Base-by-base conservation (phyloP, 371 early-diverging fungal genomes). In the Thermomucor indicae-seudaticae region DNA sequence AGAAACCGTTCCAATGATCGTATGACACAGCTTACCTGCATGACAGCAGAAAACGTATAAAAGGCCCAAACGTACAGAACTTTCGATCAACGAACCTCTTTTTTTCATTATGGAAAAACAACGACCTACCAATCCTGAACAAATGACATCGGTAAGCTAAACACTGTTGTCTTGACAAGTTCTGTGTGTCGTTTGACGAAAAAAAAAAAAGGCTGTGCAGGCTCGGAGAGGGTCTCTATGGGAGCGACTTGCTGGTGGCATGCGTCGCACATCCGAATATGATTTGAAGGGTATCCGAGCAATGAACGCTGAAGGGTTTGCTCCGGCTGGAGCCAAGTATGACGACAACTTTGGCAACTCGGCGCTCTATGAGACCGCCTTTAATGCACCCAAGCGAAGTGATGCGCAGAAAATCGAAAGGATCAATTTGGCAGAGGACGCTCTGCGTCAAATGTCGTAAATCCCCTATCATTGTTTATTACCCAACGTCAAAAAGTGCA, bases 301-400 rank as follows among this genome's bases (percentile, higher is more conserved):
- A 3, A 23, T 30, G 27, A 37, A 47, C 19, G 48, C 47, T 28
- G 39, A 22, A 2, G 56, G 49, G 0, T 55, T 55, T 23, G 41
- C 49, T 5, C 47, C 56, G 14, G 43, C 56, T 3, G 56, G 49
- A 35, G 49, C 56, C 56, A 49, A 49, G 24, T 49, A 49, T 17
- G 56, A 55, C 19, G 56, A 55, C 22, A 55, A 43, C 23, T 55
- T 49, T 49, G 56, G 56, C 17, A 31, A 38, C 14, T 35, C 43
- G 11, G 56, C 56, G 0, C 35, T 55, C 3, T 45, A 28, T 8
- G 56, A 55, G 22, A 55, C 55, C 3, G 47, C 42, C 27, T 40
- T 54, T 7, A 29, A 30, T 1, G 8, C n/a, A 4, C 47, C 48
- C 17, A 32, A 41, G 17, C 25, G 19, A 2, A 23, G 23, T 12